Conservation (phyloP, 2,329 filamentous ascomycete species). For the Aspergillus tanneri region DNA sequence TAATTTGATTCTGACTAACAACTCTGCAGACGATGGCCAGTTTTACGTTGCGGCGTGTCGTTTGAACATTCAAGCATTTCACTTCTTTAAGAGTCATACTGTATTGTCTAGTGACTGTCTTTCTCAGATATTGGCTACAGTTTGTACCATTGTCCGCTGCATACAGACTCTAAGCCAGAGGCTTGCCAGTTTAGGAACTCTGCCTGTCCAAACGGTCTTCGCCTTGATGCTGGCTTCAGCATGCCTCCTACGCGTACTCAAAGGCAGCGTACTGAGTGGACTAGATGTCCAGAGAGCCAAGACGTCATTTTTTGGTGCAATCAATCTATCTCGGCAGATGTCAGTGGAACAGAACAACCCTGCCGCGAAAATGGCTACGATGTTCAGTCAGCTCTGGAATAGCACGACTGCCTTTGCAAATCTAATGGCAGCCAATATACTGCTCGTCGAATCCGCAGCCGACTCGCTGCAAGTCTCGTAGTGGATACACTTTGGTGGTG, state of each 20-base stretch:
- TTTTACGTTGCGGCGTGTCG: conserved; percentile 33
- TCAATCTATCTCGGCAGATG: conserved; percentile 42
- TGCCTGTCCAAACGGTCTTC: conserved; percentile 31
- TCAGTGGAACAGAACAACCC: conserved; percentile 38
- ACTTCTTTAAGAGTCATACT: conserved; percentile 37
- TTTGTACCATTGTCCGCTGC: conserved; percentile 33
- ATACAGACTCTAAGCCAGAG: conserved; percentile 25
- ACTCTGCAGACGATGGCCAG: conserved; percentile 30
- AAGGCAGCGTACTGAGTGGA: conserved; percentile 30
- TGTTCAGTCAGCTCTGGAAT: conserved; percentile 43
- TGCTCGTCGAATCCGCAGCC: conserved; percentile 40
- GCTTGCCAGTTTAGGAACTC: conserved; percentile 22
- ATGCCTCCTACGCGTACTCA: conserved; percentile 40
- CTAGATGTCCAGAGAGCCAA: conserved; percentile 38
- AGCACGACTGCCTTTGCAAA: conserved; percentile 42
- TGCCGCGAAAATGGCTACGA: conserved; percentile 32
- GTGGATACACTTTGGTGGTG: conserved; percentile 46
- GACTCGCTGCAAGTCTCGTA: conserved; percentile 38
- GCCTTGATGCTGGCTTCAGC: conserved; percentile 33
- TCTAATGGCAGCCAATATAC: conserved; percentile 38
- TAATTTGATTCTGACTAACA: not conserved
- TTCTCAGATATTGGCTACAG: conserved; percentile 26
- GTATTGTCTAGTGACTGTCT: conserved; percentile 28
- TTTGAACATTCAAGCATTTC: conserved; percentile 36
- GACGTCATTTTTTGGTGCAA: conserved; percentile 35